These are phyloP conservation scores for Talaromyces albobiverticillius DNA, from an alignment of 2,329 filamentous ascomycete genomes.

Conservation along the genomic window DNA sequence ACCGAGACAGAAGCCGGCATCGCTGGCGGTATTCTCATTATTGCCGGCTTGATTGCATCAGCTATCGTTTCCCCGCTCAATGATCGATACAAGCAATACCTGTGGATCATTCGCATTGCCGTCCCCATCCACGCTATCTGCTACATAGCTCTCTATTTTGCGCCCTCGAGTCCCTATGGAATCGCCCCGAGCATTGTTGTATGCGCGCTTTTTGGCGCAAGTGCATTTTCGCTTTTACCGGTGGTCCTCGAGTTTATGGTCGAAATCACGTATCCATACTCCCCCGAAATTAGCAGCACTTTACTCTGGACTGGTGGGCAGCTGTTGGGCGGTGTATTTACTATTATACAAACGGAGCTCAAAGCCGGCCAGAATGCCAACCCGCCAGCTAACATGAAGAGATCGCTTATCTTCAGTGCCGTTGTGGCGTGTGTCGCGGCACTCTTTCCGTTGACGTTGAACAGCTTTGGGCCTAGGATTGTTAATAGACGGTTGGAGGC, in stretches of 20 bases:
- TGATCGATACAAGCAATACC: constrained; percentile 78
- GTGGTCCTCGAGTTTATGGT: constrained; percentile 82
- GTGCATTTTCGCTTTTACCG: constrained; percentile 77
- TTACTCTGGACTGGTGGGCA: constrained; percentile 86
- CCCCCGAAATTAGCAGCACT: constrained; percentile 79
- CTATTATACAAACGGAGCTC: constrained; percentile 76
- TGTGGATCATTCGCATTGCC: constrained; percentile 68
- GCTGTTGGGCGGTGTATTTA: constrained; percentile 78
- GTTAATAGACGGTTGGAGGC: constrained; percentile 38
- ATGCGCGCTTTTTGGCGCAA: constrained; percentile 72
- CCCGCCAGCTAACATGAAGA: constrained; percentile 70
- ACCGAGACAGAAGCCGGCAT: constrained; percentile 82
- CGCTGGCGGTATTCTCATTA: constrained; percentile 81
- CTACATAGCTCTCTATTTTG: constrained; percentile 80
- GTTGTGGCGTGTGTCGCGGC: constrained; percentile 64
- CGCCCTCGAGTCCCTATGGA: constrained; percentile 57
- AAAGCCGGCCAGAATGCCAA: constrained; percentile 47
- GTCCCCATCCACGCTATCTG: constrained; percentile 70
- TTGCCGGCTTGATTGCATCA: constrained; percentile 75
- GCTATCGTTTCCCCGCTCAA: constrained; percentile 78
- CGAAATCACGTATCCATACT: constrained; percentile 82
- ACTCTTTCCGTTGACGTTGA: constrained; percentile 67
- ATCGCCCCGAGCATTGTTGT: constrained; percentile 66
- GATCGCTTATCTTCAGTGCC: constrained; percentile 74
- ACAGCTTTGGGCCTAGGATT: constrained; percentile 62